A percentile compares a stretch with the other conserved stretches of the same genome.
Evolutionary conservation across 805 yeast species (phyloP).

Genomic region (Nadsonia fulvescens): DNA sequence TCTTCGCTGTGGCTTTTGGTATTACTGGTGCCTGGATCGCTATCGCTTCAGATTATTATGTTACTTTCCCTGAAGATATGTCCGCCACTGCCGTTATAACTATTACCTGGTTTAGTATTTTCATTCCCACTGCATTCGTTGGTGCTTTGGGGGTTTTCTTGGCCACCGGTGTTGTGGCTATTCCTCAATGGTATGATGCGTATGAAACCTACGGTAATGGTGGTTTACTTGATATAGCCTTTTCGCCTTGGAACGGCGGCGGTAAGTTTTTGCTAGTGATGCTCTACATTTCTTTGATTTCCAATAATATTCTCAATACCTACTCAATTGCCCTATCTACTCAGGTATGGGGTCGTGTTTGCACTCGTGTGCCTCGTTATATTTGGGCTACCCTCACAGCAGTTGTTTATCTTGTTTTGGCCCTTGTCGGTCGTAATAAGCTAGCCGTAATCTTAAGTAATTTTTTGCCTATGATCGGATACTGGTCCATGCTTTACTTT

Average conservation of each 20-base stretch:
- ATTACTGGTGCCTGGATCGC: constrained; percentile 85
- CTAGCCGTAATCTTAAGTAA: constrained; percentile 59
- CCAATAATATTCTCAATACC: constrained; percentile 66
- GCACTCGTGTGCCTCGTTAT: constrained; percentile 62
- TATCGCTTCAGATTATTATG: constrained; percentile 68
- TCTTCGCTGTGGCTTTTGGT: constrained; percentile 56
- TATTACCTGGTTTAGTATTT: constrained; percentile 48
- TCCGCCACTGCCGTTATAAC: constrained; percentile 34
- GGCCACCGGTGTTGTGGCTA: constrained; percentile 44
- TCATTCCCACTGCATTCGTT: constrained; percentile 58
- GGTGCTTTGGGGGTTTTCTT: constrained; percentile 57
- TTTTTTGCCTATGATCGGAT: constrained; percentile 80
- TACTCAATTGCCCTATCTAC: constrained; percentile 70
- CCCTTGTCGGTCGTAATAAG: constrained; percentile 58
- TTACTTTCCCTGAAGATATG: constrained; percentile 58
- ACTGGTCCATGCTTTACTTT: constrained; percentile 75
- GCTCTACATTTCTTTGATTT: constrained; percentile 54
- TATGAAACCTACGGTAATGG: constrained; percentile 53
- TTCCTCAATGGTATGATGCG: constrained; percentile 37
- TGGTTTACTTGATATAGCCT: constrained; percentile 49
- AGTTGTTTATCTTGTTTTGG: constrained; percentile 44
- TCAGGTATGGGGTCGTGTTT: constrained; percentile 31
- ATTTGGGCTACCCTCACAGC: constrained; percentile 49
- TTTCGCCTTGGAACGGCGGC: constrained; percentile 52
- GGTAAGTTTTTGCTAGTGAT: constrained; percentile 62